Evolutionary conservation across 1,284 basidiomycete species (phyloP), one percentile per base, ranked within the genome.

Genomic region (Neonothopanus nambi): DNA sequence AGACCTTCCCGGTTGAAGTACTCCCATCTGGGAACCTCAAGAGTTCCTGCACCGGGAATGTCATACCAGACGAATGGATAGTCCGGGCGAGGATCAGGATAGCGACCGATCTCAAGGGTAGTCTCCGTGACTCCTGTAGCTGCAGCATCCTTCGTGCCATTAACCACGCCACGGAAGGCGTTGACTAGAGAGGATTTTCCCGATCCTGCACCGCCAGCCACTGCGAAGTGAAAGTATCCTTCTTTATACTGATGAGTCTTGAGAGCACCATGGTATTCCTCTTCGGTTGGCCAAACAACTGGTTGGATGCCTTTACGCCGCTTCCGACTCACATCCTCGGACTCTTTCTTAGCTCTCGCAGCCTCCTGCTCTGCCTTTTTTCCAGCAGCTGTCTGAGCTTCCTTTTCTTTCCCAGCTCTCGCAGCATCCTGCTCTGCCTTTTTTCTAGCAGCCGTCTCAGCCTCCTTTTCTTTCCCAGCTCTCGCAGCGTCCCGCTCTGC

Each of bases 161-260:
- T 67, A 35, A 44, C 21, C 55, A 63, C 55, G 13, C 70, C 63
- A 11, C 71, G 66, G 41, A 73, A 52, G 3, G 65, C 62, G 51
- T 72, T 72, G 54, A 73, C 63, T 45, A 70, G 45, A 15, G 69
- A 67, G 1, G 71, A 72, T 54, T 73, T 72, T 1, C 71, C 71
- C 6, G 67, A 68, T 8, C 70, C 70, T 15, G 69, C 61, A 15
- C 65, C 37, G 1, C 70, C 70, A 26, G 68, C 65, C n/a, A 72
- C 48, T 5, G 67, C 71, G 26, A 69, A 58, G 48, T 72, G 66
- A 47, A 54, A 43, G 6, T 43, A 35, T 1, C 65, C 65, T 12
- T 63, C 55, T 41, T 54, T 59, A 57, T 70, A 68, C 42, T 62
- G 61, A n/a, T 65, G 50, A 18, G 52, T 58, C 20, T 52, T 28